Evolutionary conservation across 2,329 filamentous ascomycete genomes (phyloP).

Genomic region (Sporothrix curviconia): DNA sequence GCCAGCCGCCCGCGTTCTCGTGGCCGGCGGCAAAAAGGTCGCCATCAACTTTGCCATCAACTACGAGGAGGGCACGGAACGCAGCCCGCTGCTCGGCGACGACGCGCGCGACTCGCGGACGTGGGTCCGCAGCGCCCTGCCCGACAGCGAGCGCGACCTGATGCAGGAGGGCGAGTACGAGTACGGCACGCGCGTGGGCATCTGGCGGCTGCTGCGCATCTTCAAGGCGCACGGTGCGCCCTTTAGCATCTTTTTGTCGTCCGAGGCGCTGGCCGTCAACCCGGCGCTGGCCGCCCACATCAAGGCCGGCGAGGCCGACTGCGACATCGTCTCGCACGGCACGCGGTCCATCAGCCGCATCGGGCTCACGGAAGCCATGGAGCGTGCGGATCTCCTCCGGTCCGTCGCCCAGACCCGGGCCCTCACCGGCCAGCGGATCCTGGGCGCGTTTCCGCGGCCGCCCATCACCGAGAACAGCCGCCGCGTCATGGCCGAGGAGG

Average conservation of each 20-base stretch:
- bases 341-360: constrained; percentile 15
- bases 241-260: not conserved
- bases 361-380: constrained; percentile 2
- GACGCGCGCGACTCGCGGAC: constrained; percentile 11
- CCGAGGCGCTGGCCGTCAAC: not conserved
- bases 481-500: constrained; percentile 15
- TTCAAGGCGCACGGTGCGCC: constrained; percentile 2
- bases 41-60: constrained; percentile 15
- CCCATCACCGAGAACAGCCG: constrained; percentile 12
- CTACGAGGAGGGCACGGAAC: constrained; percentile 14
- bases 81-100: constrained; percentile 10
- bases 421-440: constrained; percentile 9
- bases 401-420: constrained; percentile 10
- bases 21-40: constrained; percentile 11
- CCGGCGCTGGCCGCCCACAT: not conserved
- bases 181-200: constrained; percentile 14
- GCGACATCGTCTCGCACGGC: constrained; percentile 14
- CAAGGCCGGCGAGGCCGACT: not conserved
- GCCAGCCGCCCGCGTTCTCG: not conserved
- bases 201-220: constrained; percentile 12
- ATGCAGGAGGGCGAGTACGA: constrained; percentile 16
- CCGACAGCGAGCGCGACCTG: constrained; percentile 10
- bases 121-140: constrained; percentile 10
- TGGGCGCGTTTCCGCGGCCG: constrained; percentile 13
- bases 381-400: constrained; percentile 4